Evolutionary conservation across 768 basidiomycete genomes (phyloP).

Genomic region (Termitomyces sp.): DNA sequence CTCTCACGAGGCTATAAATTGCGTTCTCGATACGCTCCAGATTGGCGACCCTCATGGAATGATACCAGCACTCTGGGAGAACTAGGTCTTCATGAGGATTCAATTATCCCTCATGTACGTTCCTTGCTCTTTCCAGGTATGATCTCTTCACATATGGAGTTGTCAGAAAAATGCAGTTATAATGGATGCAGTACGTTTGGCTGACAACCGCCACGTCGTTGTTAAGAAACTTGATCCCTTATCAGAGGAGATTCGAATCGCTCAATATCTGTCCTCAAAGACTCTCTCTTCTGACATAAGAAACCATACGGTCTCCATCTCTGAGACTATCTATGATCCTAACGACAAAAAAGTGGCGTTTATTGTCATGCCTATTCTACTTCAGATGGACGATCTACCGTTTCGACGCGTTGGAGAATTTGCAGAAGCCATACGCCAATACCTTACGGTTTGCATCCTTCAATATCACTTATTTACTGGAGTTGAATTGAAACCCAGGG

Average conservation of each 20-base stretch:
- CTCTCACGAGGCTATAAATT: not conserved
- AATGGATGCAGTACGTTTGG: not conserved
- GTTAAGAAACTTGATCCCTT: not conserved
- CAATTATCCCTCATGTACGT: not conserved
- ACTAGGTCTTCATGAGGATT: not conserved
- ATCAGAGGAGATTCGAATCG: too few relatives aligned
- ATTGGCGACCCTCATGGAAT: not conserved
- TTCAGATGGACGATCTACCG: conserved; percentile 1
- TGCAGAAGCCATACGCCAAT: conserved; percentile 5
- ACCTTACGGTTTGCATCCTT: not conserved
- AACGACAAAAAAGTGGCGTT: conserved; percentile 1
- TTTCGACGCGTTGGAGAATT: conserved; percentile 10
- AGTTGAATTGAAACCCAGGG: not conserved
- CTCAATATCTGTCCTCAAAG: not conserved
- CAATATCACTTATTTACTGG: not conserved
- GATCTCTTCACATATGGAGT: not conserved
- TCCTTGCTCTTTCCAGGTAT: not conserved
- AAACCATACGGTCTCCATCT: conserved; percentile 5
- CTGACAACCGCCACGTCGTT: conserved; percentile 1
- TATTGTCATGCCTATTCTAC: conserved; percentile 10
- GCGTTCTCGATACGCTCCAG: not conserved
- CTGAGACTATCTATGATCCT: conserved; percentile 1
- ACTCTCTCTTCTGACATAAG: not conserved
- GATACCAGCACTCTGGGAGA: not conserved
- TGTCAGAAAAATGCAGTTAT: not conserved